These are phyloP conservation scores for Wickerhamiella azyma DNA, from an alignment of 805 yeast genomes.

Conservation along the genomic window DNA sequence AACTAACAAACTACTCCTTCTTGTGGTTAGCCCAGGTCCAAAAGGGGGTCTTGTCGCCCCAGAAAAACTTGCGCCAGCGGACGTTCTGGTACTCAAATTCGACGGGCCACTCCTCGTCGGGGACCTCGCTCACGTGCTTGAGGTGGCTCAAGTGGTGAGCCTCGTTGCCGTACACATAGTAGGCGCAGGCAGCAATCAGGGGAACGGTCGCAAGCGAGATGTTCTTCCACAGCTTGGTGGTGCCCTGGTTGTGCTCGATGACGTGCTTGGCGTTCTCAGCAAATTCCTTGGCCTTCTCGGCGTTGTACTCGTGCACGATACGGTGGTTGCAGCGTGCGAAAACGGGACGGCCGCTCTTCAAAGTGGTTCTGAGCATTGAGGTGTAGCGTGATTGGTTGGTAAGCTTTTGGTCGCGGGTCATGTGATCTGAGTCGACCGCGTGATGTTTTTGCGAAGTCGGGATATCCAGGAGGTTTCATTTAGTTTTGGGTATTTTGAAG, in stretches of 20 bases:
- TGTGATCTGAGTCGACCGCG: not conserved
- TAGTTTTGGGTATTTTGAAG: no score
- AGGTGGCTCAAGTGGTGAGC: constrained; percentile 77
- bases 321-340: constrained; percentile 20
- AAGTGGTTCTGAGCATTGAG: constrained; percentile 4
- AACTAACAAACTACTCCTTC: not conserved
- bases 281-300: constrained; percentile 61
- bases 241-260: constrained; percentile 63
- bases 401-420: constrained; percentile 1
- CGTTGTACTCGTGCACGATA: constrained; percentile 25
- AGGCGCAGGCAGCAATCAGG: constrained; percentile 58
- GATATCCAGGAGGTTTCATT: no score
- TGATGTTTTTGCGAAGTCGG: no score
- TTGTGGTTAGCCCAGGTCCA: constrained; percentile 89
- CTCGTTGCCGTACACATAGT: constrained; percentile 73
- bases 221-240: constrained; percentile 75
- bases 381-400: constrained; percentile 6
- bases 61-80: constrained; percentile 78
- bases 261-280: constrained; percentile 47
- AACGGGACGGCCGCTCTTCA: constrained; percentile 9
- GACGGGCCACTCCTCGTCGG: constrained; percentile 87
- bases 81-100: constrained; percentile 87
- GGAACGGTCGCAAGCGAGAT: constrained; percentile 77
- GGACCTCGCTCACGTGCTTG: constrained; percentile 36
- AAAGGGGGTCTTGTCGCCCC: constrained; percentile 96